Evolutionary conservation across 345 rosid species (phyloP).

Genomic region (Salix dunnii): DNA sequence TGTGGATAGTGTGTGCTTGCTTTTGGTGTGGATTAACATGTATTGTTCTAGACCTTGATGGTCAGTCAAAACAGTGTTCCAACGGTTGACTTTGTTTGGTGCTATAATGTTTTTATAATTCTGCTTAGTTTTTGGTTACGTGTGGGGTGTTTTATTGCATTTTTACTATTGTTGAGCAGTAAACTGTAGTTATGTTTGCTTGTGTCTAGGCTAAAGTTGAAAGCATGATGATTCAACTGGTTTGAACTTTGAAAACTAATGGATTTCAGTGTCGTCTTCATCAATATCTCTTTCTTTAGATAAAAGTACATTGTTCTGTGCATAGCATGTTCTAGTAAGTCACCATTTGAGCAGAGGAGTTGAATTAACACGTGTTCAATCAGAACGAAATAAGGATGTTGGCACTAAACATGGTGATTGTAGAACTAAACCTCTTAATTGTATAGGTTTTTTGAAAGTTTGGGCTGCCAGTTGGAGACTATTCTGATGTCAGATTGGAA

Average conservation of each 20-base stretch:
- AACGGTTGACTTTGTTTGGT: neutral
- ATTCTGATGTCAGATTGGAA: neutral
- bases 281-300: neutral
- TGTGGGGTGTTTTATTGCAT: neutral
- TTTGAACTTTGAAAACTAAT: neutral
- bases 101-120: neutral
- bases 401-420: too few relatives aligned
- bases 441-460: neutral
- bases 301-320: neutral
- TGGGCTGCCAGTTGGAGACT: neutral
- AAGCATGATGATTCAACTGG: neutral
- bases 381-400: neutral
- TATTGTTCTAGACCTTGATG: neutral
- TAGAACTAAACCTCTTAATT: too few relatives aligned
- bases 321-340: neutral
- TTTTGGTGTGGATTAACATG: neutral
- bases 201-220: neutral
- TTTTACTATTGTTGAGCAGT: neutral
- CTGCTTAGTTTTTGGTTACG: neutral
- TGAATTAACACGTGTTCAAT: neutral
- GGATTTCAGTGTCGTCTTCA: neutral
- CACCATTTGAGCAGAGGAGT: neutral
- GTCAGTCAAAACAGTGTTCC: neutral
- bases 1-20: conserved; percentile 8
- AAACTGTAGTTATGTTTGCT: neutral